These are phyloP conservation scores for Cutaneotrichosporon arboriforme DNA, from an alignment of 1,284 basidiomycete genomes.

Conservation along the genomic window DNA sequence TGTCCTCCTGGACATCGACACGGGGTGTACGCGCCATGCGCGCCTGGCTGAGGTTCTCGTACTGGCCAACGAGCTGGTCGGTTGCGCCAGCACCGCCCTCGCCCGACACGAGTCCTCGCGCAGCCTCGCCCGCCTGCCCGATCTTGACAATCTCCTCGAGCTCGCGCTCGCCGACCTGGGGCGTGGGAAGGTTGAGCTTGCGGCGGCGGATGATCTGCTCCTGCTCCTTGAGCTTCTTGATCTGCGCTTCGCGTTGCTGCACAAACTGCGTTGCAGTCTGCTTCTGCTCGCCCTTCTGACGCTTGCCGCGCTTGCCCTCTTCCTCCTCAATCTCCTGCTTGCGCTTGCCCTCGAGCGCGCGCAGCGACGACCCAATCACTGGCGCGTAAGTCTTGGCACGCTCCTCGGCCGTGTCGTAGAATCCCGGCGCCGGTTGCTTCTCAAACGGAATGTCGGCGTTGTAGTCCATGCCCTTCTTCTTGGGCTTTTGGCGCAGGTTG, in stretches of 20 bases:
- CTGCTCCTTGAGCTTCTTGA: conserved; percentile 93
- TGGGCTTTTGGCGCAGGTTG: conserved; percentile 73
- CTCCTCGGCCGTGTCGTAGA: conserved; percentile 96
- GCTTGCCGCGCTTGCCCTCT: conserved; percentile 78
- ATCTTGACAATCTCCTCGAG: conserved; percentile 99
- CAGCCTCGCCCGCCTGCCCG: conserved; percentile 83
- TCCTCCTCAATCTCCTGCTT: conserved; percentile 66
- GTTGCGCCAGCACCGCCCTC: conserved; percentile 65
- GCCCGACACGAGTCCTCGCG: conserved; percentile 68
- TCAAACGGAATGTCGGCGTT: conserved; percentile 99
- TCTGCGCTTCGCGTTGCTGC: conserved; percentile 89
- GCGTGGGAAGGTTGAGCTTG: conserved; percentile 76
- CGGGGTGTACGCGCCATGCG: conserved; percentile 86
- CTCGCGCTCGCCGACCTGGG: conserved; percentile 93
- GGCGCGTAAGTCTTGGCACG: conserved; percentile 79
- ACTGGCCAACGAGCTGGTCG: conserved; percentile 80
- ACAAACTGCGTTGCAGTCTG: conserved; percentile 72
- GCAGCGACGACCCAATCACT: conserved; percentile 85
- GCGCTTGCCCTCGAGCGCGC: conserved; percentile 83
- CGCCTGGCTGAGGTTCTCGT: conserved; percentile 80
- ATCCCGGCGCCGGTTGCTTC: conserved; percentile 89
- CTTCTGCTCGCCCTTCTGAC: conserved; percentile 55
- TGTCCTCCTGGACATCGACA: conserved; percentile 77
- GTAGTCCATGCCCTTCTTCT: conserved; percentile 98
- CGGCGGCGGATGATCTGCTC: conserved; percentile 87